Percentiles rank a stretch among this genome's conserved stretches.
Evolutionary conservation across 2,329 filamentous ascomycete genomes (phyloP).

Genomic region (Colletotrichum sojae): DNA sequence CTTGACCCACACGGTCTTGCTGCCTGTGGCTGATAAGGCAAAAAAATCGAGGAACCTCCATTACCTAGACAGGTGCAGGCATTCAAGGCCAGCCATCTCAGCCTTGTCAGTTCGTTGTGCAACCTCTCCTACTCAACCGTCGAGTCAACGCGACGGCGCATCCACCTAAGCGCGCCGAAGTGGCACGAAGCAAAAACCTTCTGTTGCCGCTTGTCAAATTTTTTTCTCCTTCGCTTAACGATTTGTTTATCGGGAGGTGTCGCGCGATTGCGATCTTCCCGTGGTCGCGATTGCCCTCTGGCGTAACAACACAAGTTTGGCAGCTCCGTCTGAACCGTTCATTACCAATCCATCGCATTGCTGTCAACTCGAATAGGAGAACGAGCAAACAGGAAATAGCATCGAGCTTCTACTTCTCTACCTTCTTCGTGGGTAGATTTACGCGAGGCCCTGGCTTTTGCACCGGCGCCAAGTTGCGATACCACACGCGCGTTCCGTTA

Average conservation of each 20-base stretch:
- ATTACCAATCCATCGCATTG: slow-evolving; percentile 7
- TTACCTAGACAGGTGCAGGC: slow-evolving; percentile 5
- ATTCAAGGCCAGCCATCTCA: slow-evolving; percentile 31
- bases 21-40: slow-evolving; percentile 29
- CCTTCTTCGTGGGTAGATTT: background rate
- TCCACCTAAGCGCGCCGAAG: slow-evolving; percentile 29
- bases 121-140: slow-evolving; percentile 35
- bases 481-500: background rate
- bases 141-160: slow-evolving; percentile 40
- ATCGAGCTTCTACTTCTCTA: background rate
- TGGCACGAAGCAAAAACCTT: background rate
- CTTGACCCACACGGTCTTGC: slow-evolving; percentile 1
- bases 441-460: background rate
- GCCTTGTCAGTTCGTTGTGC: slow-evolving; percentile 38
- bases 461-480: background rate
- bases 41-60: slow-evolving; percentile 34
- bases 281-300: slow-evolving; percentile 3
- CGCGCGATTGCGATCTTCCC: slow-evolving; percentile 9
- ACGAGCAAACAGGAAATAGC: background rate
- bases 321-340: slow-evolving; percentile 15
- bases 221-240: slow-evolving; percentile 4
- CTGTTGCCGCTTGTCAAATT: slow-evolving; percentile 12
- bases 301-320: background rate
- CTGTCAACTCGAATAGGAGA: background rate
- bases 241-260: slow-evolving; percentile 5